A percentile compares a stretch with the other conserved stretches of the same genome.
Evolutionary conservation across 176 grass and related monocot genomes (phyloP).

Genomic region (Pontederia crassipes): DNA sequence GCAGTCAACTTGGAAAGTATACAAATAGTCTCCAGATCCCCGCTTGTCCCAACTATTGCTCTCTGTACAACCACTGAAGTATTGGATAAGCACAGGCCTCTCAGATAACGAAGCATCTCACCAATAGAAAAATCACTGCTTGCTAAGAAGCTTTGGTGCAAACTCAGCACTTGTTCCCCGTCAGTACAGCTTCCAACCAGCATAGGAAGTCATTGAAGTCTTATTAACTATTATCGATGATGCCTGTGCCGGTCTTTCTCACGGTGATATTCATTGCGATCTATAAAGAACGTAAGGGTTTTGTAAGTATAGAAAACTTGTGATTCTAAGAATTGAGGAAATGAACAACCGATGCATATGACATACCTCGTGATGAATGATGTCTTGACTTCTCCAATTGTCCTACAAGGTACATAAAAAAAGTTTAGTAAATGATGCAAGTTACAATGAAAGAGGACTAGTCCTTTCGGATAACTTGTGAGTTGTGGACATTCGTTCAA

Average conservation of each 20-base stretch:
- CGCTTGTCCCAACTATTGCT: no score
- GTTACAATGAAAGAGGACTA: neutral
- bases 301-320: neutral
- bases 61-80: no score
- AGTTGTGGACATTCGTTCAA: neutral
- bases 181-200: no score
- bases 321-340: neutral
- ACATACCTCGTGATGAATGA: conserved; percentile 54
- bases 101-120: no score
- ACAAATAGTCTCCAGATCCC: no score
- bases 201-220: no score
- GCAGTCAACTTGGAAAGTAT: no score
- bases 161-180: no score
- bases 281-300: neutral
- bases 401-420: conserved; percentile 26
- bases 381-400: conserved; percentile 60
- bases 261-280: conserved; percentile 15
- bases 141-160: no score
- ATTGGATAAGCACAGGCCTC: no score
- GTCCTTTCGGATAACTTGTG: neutral
- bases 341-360: neutral
- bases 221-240: conserved; percentile 2
- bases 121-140: no score
- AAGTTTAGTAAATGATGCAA: conserved; percentile 10
- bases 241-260: conserved; percentile 25